A percentile compares a stretch with the other conserved stretches of the same genome.
phyloP scores from a whole-genome alignment of 73 alveolate genomes.

The Paramecium octaurelia region DNA sequence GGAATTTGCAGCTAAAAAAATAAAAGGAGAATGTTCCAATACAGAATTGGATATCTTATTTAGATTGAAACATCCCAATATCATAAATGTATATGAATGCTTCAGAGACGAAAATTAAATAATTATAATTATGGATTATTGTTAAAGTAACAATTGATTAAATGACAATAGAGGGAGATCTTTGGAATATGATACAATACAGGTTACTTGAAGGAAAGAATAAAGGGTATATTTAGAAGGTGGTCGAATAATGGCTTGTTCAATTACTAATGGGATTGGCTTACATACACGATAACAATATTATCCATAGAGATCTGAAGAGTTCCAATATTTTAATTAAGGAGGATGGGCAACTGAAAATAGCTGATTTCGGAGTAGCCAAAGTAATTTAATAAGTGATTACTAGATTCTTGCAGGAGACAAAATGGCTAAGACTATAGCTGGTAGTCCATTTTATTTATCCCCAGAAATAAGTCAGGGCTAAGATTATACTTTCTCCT shows the following conservation, averaged over 20 bases:
- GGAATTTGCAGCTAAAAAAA: not conserved
- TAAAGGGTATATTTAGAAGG: not conserved
- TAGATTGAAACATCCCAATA: not conserved
- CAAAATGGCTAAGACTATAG: not conserved
- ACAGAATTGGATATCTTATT: not conserved
- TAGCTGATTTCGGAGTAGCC: slow-evolving; percentile 32
- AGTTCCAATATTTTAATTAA: not conserved
- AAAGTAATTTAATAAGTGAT: not conserved
- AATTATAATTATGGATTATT: not conserved
- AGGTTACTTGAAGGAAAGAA: not conserved
- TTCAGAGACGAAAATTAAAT: not conserved
- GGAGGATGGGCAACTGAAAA: not conserved
- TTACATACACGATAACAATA: not conserved
- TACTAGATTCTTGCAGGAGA: not conserved
- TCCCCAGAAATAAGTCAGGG: slow-evolving; percentile 85
- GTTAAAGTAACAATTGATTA: not conserved
- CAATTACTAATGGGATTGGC: not conserved
- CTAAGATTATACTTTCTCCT: not conserved
- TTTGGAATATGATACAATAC: not conserved
- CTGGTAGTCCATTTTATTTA: slow-evolving; percentile 97
- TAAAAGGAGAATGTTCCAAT: not conserved
- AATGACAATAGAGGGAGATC: not conserved
- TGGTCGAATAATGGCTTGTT: not conserved
- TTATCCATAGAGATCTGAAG: slow-evolving; percentile 30
- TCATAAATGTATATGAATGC: not conserved